phyloP scores from a whole-genome alignment of 73 alveolate species.

The Paramecium bursaria region DNA sequence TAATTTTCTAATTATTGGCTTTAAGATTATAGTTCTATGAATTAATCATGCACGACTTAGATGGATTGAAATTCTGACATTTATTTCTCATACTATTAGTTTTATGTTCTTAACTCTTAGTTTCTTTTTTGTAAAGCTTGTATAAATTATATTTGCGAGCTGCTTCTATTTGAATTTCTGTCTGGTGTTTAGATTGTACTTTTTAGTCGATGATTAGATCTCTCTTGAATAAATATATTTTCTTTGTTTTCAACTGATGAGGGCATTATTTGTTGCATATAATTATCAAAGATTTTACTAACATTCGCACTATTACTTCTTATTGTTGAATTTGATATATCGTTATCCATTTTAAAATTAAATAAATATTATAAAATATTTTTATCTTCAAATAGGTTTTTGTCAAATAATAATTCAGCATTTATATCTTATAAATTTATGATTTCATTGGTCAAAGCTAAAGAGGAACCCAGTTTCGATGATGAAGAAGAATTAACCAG shows the following conservation, averaged over 20 bases:
- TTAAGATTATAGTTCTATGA: slow-evolving; percentile 6
- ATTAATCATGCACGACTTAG: background rate
- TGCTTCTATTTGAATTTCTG: slow-evolving; percentile 13
- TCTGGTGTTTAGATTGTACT: slow-evolving; percentile 42
- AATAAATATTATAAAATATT: too few relatives aligned
- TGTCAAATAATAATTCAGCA: too few relatives aligned
- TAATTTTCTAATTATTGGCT: background rate
- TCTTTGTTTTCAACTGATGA: slow-evolving; percentile 7
- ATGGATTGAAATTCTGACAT: background rate
- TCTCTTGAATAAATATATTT: slow-evolving; percentile 16
- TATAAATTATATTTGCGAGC: slow-evolving; percentile 18
- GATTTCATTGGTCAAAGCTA: too few relatives aligned
- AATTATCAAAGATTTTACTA: slow-evolving; percentile 25
- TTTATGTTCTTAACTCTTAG: slow-evolving; percentile 1
- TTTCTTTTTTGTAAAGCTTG: slow-evolving; percentile 39
- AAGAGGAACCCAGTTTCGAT: too few relatives aligned
- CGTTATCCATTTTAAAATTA: slow-evolving; percentile 34
- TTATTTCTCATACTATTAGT: slow-evolving; percentile 7
- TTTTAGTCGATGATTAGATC: slow-evolving; percentile 46
- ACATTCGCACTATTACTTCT: slow-evolving; percentile 46
- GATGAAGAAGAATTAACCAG: too few relatives aligned
- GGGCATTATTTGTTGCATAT: slow-evolving; percentile 29
- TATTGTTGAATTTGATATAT: slow-evolving; percentile 2
- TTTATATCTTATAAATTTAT: too few relatives aligned
- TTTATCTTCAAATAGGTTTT: too few relatives aligned